phyloP scores from a whole-genome alignment of 768 basidiomycete genomes.

The Saitozyma podzolica region DNA sequence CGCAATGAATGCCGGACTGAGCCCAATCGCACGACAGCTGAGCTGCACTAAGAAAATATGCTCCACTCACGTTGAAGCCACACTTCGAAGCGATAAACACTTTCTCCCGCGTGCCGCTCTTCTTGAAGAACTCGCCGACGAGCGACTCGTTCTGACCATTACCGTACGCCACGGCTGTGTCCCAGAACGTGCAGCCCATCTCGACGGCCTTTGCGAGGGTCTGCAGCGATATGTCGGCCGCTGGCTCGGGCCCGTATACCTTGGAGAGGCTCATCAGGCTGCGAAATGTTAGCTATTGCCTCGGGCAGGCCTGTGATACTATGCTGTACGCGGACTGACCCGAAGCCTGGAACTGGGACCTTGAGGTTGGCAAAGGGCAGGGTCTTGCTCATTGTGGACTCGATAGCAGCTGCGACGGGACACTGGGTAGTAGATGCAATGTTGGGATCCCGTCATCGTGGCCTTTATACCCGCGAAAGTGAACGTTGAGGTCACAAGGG shows the following conservation, averaged over 20 bases:
- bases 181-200: conserved; percentile 44
- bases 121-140: conserved; percentile 59
- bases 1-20: no score
- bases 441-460: no score
- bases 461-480: no score
- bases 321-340: conserved; percentile 54
- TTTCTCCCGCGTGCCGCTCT: conserved; percentile 27
- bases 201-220: conserved; percentile 28
- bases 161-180: conserved; percentile 35
- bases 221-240: conserved; percentile 13
- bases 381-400: neutral
- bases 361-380: conserved; percentile 61
- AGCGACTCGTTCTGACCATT: conserved; percentile 35
- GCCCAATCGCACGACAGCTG: no score
- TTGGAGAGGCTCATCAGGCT: conserved; percentile 50
- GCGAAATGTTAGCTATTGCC: conserved; percentile 56
- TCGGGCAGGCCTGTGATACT: no score
- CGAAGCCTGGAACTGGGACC: conserved; percentile 61
- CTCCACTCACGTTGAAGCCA: conserved; percentile 31
- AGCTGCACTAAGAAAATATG: no score
- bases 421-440: no score
- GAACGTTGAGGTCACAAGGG: no score
- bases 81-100: conserved; percentile 40
- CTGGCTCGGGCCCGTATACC: conserved; percentile 7
- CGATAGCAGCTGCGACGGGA: no score